Conservation (phyloP, 495 filamentous ascomycete species). For the Penicillium turbatum region DNA sequence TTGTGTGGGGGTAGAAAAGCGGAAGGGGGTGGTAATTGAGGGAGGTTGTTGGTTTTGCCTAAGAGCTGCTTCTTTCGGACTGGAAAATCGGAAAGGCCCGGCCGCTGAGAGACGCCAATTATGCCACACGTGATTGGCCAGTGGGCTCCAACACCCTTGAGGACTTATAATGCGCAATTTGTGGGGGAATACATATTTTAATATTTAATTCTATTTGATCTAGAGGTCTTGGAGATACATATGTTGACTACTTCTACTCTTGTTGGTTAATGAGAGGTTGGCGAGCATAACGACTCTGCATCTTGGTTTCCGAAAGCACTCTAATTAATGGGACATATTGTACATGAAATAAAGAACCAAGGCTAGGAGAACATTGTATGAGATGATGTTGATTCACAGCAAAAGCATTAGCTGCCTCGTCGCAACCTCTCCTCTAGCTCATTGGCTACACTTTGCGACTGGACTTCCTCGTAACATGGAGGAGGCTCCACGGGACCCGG, state of each 20-base stretch:
- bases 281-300: not conserved
- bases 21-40: constrained; percentile 34
- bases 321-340: constrained; percentile 16
- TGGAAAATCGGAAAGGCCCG: constrained; percentile 47
- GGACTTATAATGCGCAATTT: not conserved
- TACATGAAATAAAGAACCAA: constrained; percentile 14
- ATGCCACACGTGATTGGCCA: constrained; percentile 45
- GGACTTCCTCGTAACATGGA: constrained; percentile 89
- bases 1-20: constrained; percentile 18
- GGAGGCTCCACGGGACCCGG: constrained; percentile 70
- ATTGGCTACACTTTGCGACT: constrained; percentile 68
- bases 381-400: not conserved
- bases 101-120: constrained; percentile 43
- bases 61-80: constrained; percentile 31
- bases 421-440: constrained; percentile 51
- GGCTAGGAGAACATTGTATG: not conserved
- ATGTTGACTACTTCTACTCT: not conserved
- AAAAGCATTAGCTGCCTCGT: constrained; percentile 24
- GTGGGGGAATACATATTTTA: not conserved
- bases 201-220: not conserved
- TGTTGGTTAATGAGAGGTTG: not conserved
- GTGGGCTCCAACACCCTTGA: not conserved
- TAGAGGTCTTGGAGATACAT: not conserved
- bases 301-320: constrained; percentile 1
- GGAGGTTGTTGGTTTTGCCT: constrained; percentile 37